These are phyloP conservation scores for Colletotrichum tamarilloi DNA, from an alignment of 2,329 filamentous ascomycete species.

Conservation along the genomic window DNA sequence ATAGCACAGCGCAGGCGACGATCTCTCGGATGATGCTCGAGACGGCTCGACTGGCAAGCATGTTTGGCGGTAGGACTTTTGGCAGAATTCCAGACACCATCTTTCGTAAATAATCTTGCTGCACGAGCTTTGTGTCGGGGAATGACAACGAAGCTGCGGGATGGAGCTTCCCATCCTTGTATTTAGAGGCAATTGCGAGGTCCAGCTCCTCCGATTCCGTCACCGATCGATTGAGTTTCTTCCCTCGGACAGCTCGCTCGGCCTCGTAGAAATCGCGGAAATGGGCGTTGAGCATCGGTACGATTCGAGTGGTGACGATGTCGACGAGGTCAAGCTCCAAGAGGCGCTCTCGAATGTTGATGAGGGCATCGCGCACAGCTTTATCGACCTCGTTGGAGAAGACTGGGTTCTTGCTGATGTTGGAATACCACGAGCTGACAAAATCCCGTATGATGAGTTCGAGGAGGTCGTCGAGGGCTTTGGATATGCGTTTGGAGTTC, in stretches of 20 bases:
- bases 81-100: constrained; percentile 80
- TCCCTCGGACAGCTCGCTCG: constrained; percentile 86
- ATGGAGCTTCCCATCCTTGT: constrained; percentile 88
- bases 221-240: constrained; percentile 86
- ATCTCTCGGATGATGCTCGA: constrained; percentile 87
- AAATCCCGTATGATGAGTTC: constrained; percentile 84
- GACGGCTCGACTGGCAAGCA: constrained; percentile 84
- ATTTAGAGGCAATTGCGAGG: constrained; percentile 94
- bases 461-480: constrained; percentile 82
- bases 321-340: constrained; percentile 85
- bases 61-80: constrained; percentile 76
- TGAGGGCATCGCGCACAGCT: constrained; percentile 78
- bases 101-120: constrained; percentile 88
- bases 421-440: constrained; percentile 86
- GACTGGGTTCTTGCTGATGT: constrained; percentile 82
- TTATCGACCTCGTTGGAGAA: constrained; percentile 91
- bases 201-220: constrained; percentile 98
- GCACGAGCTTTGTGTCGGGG: constrained; percentile 83
- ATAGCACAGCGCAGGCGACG: constrained; percentile 90
- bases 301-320: constrained; percentile 81
- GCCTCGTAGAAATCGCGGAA: constrained; percentile 92
- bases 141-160: constrained; percentile 85
- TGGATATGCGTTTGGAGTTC: constrained; percentile 80
- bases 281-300: constrained; percentile 89
- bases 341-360: constrained; percentile 77